phyloP scores from a whole-genome alignment of 306 rosid species.

The Rosa persica region DNA sequence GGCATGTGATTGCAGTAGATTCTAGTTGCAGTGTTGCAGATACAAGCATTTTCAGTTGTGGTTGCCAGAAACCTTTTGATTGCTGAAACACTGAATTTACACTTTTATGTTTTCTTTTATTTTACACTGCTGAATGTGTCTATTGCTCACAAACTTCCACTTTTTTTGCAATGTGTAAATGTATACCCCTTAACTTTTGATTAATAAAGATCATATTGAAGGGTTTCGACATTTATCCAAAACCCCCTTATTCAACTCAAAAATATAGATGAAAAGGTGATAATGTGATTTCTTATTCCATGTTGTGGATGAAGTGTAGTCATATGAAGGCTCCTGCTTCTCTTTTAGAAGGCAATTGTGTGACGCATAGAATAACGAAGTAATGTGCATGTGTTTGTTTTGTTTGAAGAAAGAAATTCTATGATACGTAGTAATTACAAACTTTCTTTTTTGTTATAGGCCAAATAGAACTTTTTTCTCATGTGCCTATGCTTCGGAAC shows the following conservation, averaged over 20 bases:
- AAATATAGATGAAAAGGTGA: neutral
- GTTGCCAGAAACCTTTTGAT: neutral
- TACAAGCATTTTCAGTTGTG: neutral
- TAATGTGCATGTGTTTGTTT: neutral
- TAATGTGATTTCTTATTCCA: neutral
- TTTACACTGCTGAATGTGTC: neutral
- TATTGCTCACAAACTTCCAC: neutral
- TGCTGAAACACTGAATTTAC: neutral
- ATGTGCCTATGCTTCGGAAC: constrained; percentile 76
- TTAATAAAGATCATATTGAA: neutral
- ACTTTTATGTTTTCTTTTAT: neutral
- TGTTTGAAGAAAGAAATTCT: neutral
- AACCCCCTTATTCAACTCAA: neutral
- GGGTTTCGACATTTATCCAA: neutral
- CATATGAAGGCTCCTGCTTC: neutral
- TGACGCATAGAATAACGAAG: neutral
- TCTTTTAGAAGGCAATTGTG: neutral
- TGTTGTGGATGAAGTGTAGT: neutral
- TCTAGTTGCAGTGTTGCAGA: neutral
- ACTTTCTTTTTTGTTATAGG: constrained; percentile 46
- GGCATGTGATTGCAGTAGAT: neutral
- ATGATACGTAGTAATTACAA: constrained; percentile 4
- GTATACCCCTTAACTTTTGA: neutral
- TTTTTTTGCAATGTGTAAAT: neutral
- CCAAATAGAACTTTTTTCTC: constrained; percentile 92